phyloP scores from a whole-genome alignment of 2,329 filamentous ascomycete species.

The Sarocladium strictum region DNA sequence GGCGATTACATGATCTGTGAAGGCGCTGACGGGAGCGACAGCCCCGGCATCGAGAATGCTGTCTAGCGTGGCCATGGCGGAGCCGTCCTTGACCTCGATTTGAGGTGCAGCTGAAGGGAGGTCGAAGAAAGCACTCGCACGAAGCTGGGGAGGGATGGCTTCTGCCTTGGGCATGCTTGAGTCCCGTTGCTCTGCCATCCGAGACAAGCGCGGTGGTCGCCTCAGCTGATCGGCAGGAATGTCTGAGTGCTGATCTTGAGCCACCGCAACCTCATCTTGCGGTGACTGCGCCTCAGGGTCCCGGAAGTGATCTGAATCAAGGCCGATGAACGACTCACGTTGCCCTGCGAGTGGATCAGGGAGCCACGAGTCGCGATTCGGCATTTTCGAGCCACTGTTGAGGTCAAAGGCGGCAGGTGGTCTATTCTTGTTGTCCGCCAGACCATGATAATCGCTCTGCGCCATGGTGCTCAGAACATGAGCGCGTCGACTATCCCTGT shows the following conservation, averaged over 20 bases:
- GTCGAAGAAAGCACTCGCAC: constrained; percentile 91
- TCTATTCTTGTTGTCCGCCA: constrained; percentile 10
- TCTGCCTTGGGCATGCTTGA: constrained; percentile 22
- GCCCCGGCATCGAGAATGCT: constrained; percentile 88
- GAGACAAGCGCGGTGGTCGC: constrained; percentile 27
- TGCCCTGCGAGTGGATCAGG: constrained; percentile 39
- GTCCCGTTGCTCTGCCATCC: constrained; percentile 26
- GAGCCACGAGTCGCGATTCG: constrained; percentile 32
- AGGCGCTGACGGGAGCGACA: constrained; percentile 80
- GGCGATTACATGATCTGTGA: constrained; percentile 81
- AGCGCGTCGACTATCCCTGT: constrained; percentile 65
- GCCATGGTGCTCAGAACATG: constrained; percentile 62
- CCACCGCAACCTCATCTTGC: constrained; percentile 7
- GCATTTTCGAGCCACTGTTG: constrained; percentile 12
- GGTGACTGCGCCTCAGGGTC: constrained; percentile 12
- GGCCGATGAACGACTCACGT: constrained; percentile 26
- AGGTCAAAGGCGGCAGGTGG: constrained; percentile 18
- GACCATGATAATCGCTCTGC: constrained; percentile 16
- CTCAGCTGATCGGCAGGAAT: constrained; percentile 20
- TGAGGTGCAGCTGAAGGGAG: constrained; percentile 46
- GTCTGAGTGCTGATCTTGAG: constrained; percentile 14
- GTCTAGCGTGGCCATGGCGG: constrained; percentile 82
- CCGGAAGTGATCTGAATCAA: constrained; percentile 22
- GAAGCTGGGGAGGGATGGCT: constrained; percentile 70
- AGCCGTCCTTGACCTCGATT: constrained; percentile 64